Base-by-base conservation (phyloP, 257 asterid species). In the Dorcoceras hygrometricum region DNA sequence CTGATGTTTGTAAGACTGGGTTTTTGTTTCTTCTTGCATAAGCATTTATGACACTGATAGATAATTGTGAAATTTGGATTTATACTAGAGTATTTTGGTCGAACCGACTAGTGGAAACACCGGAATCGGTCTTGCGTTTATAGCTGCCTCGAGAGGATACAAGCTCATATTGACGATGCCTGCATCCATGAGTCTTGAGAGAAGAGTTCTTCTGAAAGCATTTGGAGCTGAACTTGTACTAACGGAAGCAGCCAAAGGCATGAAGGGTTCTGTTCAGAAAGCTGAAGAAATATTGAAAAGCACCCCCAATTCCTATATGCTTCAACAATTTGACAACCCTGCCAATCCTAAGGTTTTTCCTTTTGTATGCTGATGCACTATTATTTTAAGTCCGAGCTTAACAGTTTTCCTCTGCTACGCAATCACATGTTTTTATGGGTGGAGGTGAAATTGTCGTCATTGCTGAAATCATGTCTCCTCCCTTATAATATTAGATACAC, bases 61-160 rank as follows among this genome's bases (percentile, higher is more conserved):
- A 51, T 68, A 58, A 57, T 58, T 8, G 4, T 60, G 63, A 66
- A 26, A 59, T 8, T 60, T 57, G 58, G 7, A 68, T 72, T 39
- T 66, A 50, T 77, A 25, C 57, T 76, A 93, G 99, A 90, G 95
- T 78, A 71, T 90, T 68, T 83, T 94, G 86, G 99, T 94, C 68
- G 99, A 94, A 72, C 93, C 99, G 59, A 94, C 97, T 8, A 94
- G 99, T 85, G 99, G 99, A 48, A 94, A 94, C 79, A 94, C 99
- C 43, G 99, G 97, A 70, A 94, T 94, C 56, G 99, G 97, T 51
- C 95, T 94, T 43, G 96, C 99, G 65, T 94, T 94, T 76, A 90
- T 94, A 64, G 99, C 99, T 75, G 99, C 99, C 70, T 86, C 97
- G 61, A 90, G 77, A 80, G 97, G 97, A 77, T 94, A 94, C 81